These are phyloP conservation scores for Viola odorata DNA, from an alignment of 345 rosid species.

Conservation along the genomic window DNA sequence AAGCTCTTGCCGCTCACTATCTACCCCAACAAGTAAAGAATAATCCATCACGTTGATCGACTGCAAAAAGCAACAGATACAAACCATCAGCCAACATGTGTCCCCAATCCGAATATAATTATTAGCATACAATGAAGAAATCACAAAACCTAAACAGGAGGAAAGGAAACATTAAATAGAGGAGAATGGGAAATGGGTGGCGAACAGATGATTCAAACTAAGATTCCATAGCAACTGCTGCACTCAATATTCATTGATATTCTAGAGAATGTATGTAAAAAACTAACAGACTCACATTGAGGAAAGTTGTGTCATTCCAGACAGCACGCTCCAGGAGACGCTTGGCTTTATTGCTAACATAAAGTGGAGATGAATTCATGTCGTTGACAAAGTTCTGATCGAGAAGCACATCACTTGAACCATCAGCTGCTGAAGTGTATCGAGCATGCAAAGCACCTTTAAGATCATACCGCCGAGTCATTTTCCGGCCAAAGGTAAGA, in stretches of 20 bases:
- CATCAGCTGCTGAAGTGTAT: slow-evolving; percentile 44
- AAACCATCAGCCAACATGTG: not conserved
- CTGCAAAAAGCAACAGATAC: slow-evolving; percentile 35
- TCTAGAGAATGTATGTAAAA: too few relatives aligned
- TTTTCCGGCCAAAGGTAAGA: slow-evolving; percentile 62
- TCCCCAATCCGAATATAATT: not conserved
- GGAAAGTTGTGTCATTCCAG: slow-evolving; percentile 92
- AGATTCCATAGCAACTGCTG: too few relatives aligned
- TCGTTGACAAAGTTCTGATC: slow-evolving; percentile 94
- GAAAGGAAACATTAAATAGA: too few relatives aligned
- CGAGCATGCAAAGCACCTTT: slow-evolving; percentile 91
- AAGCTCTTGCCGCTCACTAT: slow-evolving; percentile 53
- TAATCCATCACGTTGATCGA: slow-evolving; percentile 94
- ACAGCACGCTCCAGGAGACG: slow-evolving; percentile 73
- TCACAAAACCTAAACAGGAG: too few relatives aligned
- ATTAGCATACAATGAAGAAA: not conserved
- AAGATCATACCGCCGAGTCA: slow-evolving; percentile 85
- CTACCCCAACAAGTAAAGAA: slow-evolving; percentile 88
- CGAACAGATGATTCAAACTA: too few relatives aligned
- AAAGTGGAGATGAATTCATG: slow-evolving; percentile 87
- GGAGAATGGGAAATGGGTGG: not conserved
- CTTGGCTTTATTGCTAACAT: slow-evolving; percentile 72
- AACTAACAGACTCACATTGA: slow-evolving; percentile 51
- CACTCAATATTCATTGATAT: too few relatives aligned
- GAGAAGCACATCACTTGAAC: slow-evolving; percentile 70